Percentiles rank a stretch among this genome's conserved stretches.
phyloP scores from a whole-genome alignment of 768 basidiomycete species.

The Lentinus tigrinus region DNA sequence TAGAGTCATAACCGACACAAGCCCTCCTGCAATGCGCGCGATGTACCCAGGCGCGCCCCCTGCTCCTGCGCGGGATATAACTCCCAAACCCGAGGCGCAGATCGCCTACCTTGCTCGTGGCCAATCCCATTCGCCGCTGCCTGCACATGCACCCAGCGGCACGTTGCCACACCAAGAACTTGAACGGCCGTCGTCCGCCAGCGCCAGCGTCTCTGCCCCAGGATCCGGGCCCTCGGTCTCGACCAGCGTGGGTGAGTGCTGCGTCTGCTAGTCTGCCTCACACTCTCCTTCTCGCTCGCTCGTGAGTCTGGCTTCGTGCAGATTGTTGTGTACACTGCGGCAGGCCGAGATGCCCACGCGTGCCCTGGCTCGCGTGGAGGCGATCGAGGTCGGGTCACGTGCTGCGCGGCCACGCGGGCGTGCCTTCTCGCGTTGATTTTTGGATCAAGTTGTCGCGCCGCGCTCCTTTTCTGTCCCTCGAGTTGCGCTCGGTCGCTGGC shows the following conservation, averaged over 20 bases:
- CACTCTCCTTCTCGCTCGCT: too few species aligned
- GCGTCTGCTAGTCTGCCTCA: too few species aligned
- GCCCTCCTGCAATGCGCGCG: constrained; percentile 13
- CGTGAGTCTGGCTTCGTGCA: too few species aligned
- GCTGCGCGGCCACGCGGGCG: constrained; percentile 20
- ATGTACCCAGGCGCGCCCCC: constrained; percentile 9
- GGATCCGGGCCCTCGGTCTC: too few species aligned
- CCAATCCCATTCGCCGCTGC: neutral
- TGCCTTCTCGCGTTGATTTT: constrained; percentile 9
- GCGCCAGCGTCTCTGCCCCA: too few species aligned
- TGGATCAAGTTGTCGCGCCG: neutral
- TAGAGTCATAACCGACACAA: neutral
- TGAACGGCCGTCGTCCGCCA: too few species aligned
- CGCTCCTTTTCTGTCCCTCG: constrained; percentile 11
- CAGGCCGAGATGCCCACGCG: too few species aligned
- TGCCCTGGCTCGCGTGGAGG: too few species aligned
- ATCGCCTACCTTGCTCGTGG: neutral
- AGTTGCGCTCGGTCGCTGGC: constrained; percentile 15
- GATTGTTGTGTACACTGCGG: too few species aligned
- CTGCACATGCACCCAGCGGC: neutral
- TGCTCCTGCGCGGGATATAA: constrained; percentile 12
- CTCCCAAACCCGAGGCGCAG: constrained; percentile 13
- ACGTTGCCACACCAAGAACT: too few species aligned
- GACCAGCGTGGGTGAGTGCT: too few species aligned
- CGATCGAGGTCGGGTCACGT: too few species aligned